These are phyloP conservation scores for Ascochyta pisi DNA, from an alignment of 2,329 filamentous ascomycete genomes.

Conservation along the genomic window DNA sequence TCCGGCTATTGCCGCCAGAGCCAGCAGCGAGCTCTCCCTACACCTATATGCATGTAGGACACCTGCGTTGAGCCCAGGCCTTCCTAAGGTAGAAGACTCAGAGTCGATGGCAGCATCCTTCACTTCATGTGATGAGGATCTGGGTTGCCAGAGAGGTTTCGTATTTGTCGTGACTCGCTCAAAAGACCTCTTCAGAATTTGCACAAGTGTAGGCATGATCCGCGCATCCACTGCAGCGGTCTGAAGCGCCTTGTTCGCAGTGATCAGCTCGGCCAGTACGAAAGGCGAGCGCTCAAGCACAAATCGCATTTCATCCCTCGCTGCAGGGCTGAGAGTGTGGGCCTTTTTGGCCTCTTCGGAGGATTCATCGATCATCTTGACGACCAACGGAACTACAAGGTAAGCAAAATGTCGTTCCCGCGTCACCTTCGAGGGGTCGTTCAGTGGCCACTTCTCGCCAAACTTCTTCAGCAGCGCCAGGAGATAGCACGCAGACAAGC, in stretches of 20 bases:
- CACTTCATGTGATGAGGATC: conserved; percentile 31
- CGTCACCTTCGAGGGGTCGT: conserved; percentile 47
- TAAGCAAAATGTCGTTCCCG: conserved; percentile 53
- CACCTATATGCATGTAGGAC: conserved; percentile 74
- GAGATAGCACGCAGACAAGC: conserved; percentile 53
- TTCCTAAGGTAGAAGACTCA: conserved; percentile 43
- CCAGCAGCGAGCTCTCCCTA: conserved; percentile 77
- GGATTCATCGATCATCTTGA: conserved; percentile 55
- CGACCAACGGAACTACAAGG: conserved; percentile 56
- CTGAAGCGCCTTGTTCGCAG: conserved; percentile 80
- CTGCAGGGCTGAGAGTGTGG: conserved; percentile 53
- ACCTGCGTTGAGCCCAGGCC: conserved; percentile 54
- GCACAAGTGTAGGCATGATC: conserved; percentile 67
- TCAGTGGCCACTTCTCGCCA: conserved; percentile 45
- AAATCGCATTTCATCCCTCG: conserved; percentile 44
- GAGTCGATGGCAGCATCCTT: conserved; percentile 39
- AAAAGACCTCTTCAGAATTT: conserved; percentile 71
- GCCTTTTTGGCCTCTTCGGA: conserved; percentile 35
- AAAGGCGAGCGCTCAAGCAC: conserved; percentile 67
- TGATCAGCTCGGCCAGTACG: conserved; percentile 78
- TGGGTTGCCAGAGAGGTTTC: conserved; percentile 63
- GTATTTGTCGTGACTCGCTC: conserved; percentile 61
- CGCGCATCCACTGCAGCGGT: conserved; percentile 78
- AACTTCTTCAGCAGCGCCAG: conserved; percentile 47
- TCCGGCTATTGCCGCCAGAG: conserved; percentile 80